Conservation (phyloP, 2,329 filamentous ascomycete genomes). For the Helicocarpus griseus region DNA sequence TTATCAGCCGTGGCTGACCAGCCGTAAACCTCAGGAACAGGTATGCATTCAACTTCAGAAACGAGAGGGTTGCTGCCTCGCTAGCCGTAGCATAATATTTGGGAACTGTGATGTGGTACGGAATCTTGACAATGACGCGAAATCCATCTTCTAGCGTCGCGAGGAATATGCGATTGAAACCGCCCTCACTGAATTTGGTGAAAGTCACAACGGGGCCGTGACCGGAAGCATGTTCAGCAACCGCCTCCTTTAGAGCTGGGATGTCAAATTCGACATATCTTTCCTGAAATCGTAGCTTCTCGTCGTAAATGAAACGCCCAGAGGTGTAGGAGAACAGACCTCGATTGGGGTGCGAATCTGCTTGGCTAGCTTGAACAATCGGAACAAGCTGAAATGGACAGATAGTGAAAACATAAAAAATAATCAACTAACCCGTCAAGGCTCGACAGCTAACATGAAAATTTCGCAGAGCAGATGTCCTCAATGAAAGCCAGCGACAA, state of each 20-base stretch:
- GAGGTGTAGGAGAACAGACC: conserved; percentile 5
- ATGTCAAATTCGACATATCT: conserved; percentile 6
- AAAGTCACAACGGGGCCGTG: conserved; percentile 9
- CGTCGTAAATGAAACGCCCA: conserved; percentile 4
- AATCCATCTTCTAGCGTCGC: conserved; percentile 11
- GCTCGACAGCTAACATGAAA: no score
- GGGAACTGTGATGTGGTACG: conserved; percentile 13
- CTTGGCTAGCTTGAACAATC: not conserved
- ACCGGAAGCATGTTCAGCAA: conserved; percentile 5
- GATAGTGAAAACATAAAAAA: no score
- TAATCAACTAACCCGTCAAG: no score
- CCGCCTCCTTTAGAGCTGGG: conserved; percentile 7
- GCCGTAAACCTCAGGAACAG: conserved; percentile 25
- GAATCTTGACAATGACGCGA: conserved; percentile 18
- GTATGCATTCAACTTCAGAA: conserved; percentile 21
- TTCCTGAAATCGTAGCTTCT: not conserved
- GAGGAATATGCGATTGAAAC: conserved; percentile 16
- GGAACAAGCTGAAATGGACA: not conserved
- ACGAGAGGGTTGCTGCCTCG: conserved; percentile 26
- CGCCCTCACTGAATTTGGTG: conserved; percentile 15
- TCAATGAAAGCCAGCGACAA: no score
- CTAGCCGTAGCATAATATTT: conserved; percentile 18
- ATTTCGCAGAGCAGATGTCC: no score
- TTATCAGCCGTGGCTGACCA: conserved; percentile 26
- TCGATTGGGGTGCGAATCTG: not conserved